These are phyloP conservation scores for Moesziomyces globuligerus DNA, from an alignment of 1,284 basidiomycete species.

Conservation along the genomic window DNA sequence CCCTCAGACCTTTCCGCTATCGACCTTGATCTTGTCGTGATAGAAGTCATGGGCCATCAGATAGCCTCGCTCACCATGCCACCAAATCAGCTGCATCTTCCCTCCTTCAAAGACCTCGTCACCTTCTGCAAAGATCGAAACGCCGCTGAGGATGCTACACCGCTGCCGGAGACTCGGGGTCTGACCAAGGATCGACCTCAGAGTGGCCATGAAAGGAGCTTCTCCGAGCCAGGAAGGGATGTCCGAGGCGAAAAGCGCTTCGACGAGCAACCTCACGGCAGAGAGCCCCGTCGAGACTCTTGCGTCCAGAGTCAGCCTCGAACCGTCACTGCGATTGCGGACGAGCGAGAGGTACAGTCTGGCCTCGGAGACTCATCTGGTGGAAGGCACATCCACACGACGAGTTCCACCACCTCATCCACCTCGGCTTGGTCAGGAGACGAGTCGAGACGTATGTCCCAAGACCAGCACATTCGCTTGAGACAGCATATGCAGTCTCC, in stretches of 20 bases:
- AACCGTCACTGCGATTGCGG: too few species aligned
- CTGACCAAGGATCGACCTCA: neutral
- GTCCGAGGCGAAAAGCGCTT: too few species aligned
- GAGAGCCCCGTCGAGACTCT: too few species aligned
- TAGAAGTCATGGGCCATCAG: neutral
- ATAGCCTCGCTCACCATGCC: neutral
- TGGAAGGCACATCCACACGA: neutral
- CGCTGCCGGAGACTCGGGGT: neutral
- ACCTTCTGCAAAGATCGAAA: constrained; percentile 6
- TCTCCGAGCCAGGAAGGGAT: too few species aligned
- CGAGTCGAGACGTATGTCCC: neutral
- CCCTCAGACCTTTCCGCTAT: too few species aligned
- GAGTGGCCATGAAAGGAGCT: neutral
- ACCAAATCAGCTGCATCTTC: constrained; percentile 7
- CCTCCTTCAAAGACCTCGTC: constrained; percentile 26
- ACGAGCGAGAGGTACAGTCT: too few species aligned
- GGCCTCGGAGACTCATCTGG: too few species aligned
- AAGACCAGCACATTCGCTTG: neutral
- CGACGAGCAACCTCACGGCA: too few species aligned
- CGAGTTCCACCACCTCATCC: neutral
- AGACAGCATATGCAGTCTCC: neutral
- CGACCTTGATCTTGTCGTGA: neutral
- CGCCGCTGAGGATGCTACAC: neutral
- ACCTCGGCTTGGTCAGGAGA: neutral
- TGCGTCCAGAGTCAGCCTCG: too few species aligned